Conservation (phyloP, 164 flowering plant species). For the Aristolochia fimbriata region DNA sequence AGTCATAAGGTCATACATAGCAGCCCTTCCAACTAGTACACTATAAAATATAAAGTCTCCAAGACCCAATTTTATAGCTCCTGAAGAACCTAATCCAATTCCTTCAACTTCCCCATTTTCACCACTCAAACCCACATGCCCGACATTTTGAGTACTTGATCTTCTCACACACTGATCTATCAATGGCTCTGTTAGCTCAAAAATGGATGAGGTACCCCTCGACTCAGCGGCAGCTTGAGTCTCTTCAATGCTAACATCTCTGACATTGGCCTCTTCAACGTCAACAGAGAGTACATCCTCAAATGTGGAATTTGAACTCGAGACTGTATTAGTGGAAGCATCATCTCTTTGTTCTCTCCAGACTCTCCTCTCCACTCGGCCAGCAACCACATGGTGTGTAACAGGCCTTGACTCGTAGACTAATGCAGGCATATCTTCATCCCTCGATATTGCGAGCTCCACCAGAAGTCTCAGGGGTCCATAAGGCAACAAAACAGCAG, state of each 20-base stretch:
- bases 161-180: constrained; percentile 28
- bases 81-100: constrained; percentile 83
- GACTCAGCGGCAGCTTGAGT: constrained; percentile 16
- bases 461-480: constrained; percentile 92
- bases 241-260: constrained; percentile 37
- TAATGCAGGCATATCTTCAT: constrained; percentile 93
- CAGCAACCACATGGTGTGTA: constrained; percentile 14
- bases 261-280: constrained; percentile 17
- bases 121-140: constrained; percentile 15
- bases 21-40: constrained; percentile 94
- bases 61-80: constrained; percentile 85
- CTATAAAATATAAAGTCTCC: constrained; percentile 98
- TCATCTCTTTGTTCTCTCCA: constrained; percentile 53
- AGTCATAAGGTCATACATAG: constrained; percentile 94
- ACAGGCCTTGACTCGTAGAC: constrained; percentile 96
- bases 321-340: constrained; percentile 10
- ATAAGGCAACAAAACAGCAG: constrained; percentile 92
- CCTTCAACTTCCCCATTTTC: constrained; percentile 60
- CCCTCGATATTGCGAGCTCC: constrained; percentile 90
- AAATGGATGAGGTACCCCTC: neutral
- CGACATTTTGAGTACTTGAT: constrained; percentile 5
- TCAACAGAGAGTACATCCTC: constrained; percentile 11
- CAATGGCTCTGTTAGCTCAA: constrained; percentile 53
- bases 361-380: constrained; percentile 34
- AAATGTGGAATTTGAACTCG: constrained; percentile 12